Percentiles rank a stretch among this genome's conserved stretches.
These are phyloP conservation scores for Penicillium sp. DNA, from an alignment of 2,329 filamentous ascomycete species.

Conservation along the genomic window DNA sequence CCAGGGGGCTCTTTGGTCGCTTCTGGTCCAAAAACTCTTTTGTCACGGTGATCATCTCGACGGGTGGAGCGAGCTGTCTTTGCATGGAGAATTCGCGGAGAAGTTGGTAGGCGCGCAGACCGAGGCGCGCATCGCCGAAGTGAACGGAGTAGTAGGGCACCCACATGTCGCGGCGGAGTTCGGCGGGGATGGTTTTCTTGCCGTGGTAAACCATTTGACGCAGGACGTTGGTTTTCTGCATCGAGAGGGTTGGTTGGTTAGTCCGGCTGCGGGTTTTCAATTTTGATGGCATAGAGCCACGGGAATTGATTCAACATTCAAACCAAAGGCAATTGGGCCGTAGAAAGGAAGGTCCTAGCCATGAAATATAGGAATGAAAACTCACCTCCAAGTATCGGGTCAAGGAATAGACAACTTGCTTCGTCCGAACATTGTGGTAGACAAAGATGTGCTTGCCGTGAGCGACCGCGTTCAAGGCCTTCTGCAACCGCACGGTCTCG, in stretches of 20 bases:
- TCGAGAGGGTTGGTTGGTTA: conserved; percentile 6
- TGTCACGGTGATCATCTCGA: conserved; percentile 49
- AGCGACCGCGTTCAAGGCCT: conserved; percentile 51
- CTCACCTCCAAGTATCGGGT: conserved; percentile 60
- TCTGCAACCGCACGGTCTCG: conserved; percentile 46
- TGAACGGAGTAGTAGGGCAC: conserved; percentile 62
- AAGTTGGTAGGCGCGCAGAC: conserved; percentile 60
- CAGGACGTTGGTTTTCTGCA: conserved; percentile 56
- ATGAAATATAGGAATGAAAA: not conserved
- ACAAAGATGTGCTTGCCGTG: conserved; percentile 66
- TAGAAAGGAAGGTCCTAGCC: not conserved
- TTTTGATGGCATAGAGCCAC: not conserved
- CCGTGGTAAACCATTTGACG: conserved; percentile 65
- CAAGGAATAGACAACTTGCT: conserved; percentile 68
- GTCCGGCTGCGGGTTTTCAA: conserved; percentile 2
- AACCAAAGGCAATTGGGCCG: not conserved
- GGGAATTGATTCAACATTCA: not conserved
- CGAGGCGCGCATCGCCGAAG: conserved; percentile 55
- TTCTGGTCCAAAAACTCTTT: conserved; percentile 47
- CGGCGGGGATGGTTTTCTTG: conserved; percentile 64
- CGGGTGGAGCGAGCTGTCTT: conserved; percentile 58
- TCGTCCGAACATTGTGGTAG: conserved; percentile 65
- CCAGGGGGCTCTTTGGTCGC: conserved; percentile 41
- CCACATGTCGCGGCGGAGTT: conserved; percentile 67
- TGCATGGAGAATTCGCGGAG: conserved; percentile 64